Conservation (phyloP, 1,284 basidiomycete species). For the Sporisorium exsertum region DNA sequence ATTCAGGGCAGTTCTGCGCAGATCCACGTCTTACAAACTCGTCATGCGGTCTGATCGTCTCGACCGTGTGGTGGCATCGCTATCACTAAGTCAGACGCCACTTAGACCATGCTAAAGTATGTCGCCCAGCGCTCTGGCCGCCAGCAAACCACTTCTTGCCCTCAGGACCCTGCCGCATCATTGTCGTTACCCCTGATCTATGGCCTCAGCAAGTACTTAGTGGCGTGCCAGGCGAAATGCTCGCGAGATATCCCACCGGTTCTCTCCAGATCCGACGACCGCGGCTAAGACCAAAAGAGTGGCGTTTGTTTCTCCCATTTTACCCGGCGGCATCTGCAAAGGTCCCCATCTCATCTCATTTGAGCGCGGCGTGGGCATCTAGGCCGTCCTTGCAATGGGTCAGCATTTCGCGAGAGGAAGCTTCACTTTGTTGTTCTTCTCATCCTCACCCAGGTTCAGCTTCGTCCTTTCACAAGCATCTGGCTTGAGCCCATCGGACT, state of each 20-base stretch:
- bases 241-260: neutral
- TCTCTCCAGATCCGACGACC: neutral
- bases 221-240: neutral
- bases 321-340: no score
- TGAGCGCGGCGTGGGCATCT: neutral
- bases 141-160: neutral
- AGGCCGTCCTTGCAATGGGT: neutral
- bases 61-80: neutral
- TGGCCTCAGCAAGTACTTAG: no score
- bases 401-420: neutral
- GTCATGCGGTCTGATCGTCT: neutral
- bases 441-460: neutral
- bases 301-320: neutral
- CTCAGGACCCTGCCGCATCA: neutral
- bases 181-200: neutral
- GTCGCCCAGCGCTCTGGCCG: neutral
- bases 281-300: neutral
- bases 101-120: no score
- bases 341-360: neutral
- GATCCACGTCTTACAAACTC: no score
- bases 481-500: neutral
- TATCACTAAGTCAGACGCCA: neutral
- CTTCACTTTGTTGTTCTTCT: neutral
- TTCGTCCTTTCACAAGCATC: neutral
- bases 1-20: no score